These are phyloP conservation scores for Tylopilus sp. DNA, from an alignment of 768 basidiomycete genomes.

Conservation along the genomic window DNA sequence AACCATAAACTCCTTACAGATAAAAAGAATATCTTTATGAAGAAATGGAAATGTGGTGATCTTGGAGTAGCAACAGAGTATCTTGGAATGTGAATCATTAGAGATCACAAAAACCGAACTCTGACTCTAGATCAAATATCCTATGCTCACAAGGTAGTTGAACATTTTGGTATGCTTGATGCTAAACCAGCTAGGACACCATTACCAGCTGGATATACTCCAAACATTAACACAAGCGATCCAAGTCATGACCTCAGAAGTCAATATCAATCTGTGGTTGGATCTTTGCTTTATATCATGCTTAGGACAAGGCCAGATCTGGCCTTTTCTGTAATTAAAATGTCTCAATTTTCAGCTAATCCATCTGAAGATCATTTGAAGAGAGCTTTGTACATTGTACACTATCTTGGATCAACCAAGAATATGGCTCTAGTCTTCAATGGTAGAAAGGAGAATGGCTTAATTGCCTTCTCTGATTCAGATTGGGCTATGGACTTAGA, in stretches of 20 bases:
- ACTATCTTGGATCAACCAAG: too few species aligned
- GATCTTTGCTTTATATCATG: too few species aligned
- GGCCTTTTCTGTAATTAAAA: too few species aligned
- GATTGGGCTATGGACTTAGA: neutral
- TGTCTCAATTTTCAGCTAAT: neutral
- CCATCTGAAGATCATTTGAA: neutral
- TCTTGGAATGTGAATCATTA: neutral
- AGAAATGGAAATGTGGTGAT: neutral
- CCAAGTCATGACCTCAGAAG: too few species aligned
- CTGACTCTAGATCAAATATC: neutral
- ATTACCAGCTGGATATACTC: neutral
- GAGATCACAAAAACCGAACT: neutral
- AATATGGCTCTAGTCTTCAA: too few species aligned
- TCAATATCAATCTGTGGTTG: too few species aligned
- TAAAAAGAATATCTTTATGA: neutral
- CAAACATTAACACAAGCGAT: too few species aligned
- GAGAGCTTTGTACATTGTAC: neutral
- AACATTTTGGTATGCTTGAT: neutral
- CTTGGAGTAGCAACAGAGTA: neutral
- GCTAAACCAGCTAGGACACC: neutral
- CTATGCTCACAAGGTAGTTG: neutral
- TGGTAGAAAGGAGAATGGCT: too few species aligned
- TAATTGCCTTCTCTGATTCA: neutral
- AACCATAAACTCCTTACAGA: neutral
- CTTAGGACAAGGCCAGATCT: too few species aligned